Percentiles rank a stretch among this genome's conserved stretches.
phyloP scores from a whole-genome alignment of 2,329 filamentous ascomycete species.

The Parasarocladium wereldwijsianum region DNA sequence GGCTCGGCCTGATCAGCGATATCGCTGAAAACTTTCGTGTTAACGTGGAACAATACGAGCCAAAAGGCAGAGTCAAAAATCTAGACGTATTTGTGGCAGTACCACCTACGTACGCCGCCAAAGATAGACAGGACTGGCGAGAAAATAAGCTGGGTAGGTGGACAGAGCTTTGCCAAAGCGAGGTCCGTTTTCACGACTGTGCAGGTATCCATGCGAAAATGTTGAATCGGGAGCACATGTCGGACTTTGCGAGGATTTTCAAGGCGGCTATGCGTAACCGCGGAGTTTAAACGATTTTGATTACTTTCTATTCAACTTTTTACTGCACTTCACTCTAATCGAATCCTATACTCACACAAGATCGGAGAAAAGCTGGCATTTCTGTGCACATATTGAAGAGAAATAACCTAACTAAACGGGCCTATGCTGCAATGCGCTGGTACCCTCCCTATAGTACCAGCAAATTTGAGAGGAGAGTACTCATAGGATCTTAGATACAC shows the following conservation, averaged over 20 bases:
- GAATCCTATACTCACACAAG: too few species aligned
- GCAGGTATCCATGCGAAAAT: slow-evolving; percentile 6
- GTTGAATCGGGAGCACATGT: slow-evolving; percentile 6
- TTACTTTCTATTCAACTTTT: too few species aligned
- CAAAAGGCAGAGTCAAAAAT: slow-evolving; percentile 4
- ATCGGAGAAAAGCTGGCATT: too few species aligned
- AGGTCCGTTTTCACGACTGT: slow-evolving; percentile 5
- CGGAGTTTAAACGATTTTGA: slow-evolving; percentile 5
- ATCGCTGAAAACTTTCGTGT: slow-evolving; percentile 7
- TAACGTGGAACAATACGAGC: slow-evolving; percentile 6
- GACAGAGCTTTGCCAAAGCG: slow-evolving; percentile 4
- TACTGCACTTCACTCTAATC: too few species aligned
- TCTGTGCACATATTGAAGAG: too few species aligned
- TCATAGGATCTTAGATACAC: too few species aligned
- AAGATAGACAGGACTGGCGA: slow-evolving; percentile 5
- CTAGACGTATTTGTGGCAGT: slow-evolving; percentile 7
- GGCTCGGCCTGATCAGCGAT: slow-evolving; percentile 6
- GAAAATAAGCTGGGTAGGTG: slow-evolving; percentile 5
- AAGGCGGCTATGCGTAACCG: slow-evolving; percentile 6
- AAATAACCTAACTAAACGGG: too few species aligned
- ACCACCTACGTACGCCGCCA: slow-evolving; percentile 5
- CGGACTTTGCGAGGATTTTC: slow-evolving; percentile 7
- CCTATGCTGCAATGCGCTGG: too few species aligned
- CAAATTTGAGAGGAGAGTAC: too few species aligned
- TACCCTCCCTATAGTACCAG: too few species aligned